Conservation (phyloP, 306 rosid genomes). For the Cicer pinnatifidum region DNA sequence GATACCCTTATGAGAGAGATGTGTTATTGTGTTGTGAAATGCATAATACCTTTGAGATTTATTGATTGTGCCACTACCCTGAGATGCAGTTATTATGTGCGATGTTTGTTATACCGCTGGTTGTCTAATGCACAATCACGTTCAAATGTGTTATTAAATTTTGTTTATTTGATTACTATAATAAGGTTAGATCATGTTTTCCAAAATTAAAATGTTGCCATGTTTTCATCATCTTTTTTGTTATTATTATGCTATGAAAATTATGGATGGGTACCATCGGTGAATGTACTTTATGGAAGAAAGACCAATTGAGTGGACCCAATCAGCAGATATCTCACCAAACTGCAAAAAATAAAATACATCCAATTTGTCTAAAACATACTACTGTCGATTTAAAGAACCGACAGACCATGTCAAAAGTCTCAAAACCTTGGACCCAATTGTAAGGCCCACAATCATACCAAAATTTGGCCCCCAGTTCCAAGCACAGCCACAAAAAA, state of each 20-base stretch:
- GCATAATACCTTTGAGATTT: too few relatives aligned
- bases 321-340: neutral
- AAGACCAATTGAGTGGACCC: neutral
- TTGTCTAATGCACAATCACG: too few relatives aligned
- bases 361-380: slow-evolving; percentile 16
- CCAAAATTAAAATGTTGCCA: neutral
- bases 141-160: neutral
- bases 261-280: slow-evolving; percentile 28
- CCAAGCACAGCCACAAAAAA: neutral
- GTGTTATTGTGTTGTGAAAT: too few relatives aligned
- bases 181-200: neutral
- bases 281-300: slow-evolving; percentile 8
- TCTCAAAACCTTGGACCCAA: slow-evolving; percentile 13
- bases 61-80: too few relatives aligned
- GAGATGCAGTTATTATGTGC: too few relatives aligned
- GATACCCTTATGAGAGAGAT: too few relatives aligned
- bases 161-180: neutral
- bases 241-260: neutral
- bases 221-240: neutral
- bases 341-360: slow-evolving; percentile 19
- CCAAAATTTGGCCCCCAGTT: neutral
- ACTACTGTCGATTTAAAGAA: neutral
- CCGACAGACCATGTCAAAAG: neutral
- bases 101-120: too few relatives aligned
- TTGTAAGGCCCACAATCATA: neutral